Evolutionary conservation across 257 asterid species (phyloP).

Genomic region (Plantago elongata): DNA sequence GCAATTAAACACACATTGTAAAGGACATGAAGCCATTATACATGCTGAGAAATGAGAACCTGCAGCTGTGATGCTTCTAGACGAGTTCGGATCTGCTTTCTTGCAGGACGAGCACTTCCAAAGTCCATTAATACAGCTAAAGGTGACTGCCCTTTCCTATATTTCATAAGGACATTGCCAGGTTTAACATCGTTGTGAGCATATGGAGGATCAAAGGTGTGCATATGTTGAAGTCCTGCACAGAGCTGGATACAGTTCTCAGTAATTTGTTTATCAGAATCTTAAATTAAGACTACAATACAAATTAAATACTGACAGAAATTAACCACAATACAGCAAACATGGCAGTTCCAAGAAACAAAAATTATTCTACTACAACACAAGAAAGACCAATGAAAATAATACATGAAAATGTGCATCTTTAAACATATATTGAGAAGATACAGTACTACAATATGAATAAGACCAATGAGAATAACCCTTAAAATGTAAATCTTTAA

Average conservation of each 20-base stretch:
- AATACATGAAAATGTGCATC: background rate
- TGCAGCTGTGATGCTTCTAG: slow-evolving; percentile 89
- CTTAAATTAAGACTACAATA: background rate
- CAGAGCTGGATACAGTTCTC: slow-evolving; percentile 68
- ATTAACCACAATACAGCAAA: background rate
- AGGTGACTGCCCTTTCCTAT: slow-evolving; percentile 80
- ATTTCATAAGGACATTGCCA: slow-evolving; percentile 81
- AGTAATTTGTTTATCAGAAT: slow-evolving; percentile 17
- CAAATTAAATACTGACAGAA: background rate
- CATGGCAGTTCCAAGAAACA: background rate
- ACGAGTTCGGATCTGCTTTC: slow-evolving; percentile 79
- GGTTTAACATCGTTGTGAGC: slow-evolving; percentile 97
- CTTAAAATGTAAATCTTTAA: too few species aligned
- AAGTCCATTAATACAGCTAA: slow-evolving; percentile 87
- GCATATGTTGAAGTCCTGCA: slow-evolving; percentile 97
- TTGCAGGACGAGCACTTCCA: slow-evolving; percentile 97
- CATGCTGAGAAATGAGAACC: slow-evolving; percentile 34
- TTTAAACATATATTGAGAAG: background rate
- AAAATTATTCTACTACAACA: background rate
- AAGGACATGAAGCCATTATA: too few species aligned
- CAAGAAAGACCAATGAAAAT: background rate
- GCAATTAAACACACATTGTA: too few species aligned
- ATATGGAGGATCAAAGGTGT: slow-evolving; percentile 85
- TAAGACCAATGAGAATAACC: too few species aligned
- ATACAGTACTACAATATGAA: background rate